A percentile compares a stretch with the other conserved stretches of the same genome.
phyloP scores from a whole-genome alignment of 495 filamentous ascomycete species.

The Lepidopterella palustris region DNA sequence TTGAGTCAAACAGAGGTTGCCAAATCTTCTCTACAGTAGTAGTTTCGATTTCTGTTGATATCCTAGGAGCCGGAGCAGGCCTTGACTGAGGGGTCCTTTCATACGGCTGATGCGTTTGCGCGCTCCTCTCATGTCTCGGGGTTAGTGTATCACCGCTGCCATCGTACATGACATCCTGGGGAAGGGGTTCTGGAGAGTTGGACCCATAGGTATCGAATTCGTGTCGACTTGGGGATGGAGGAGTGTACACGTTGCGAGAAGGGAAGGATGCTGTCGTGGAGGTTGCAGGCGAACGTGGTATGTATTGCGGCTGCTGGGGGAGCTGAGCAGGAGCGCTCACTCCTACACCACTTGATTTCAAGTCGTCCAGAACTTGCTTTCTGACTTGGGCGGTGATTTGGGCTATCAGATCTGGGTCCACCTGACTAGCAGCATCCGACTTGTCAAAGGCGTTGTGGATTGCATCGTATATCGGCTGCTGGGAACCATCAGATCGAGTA shows the following conservation, averaged over 20 bases:
- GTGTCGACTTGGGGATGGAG: conserved; percentile 33
- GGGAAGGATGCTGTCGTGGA: conserved; percentile 29
- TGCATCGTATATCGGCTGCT: conserved; percentile 36
- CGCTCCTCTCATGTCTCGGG: conserved; percentile 37
- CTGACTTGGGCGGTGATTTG: conserved; percentile 36
- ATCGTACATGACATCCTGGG: conserved; percentile 19
- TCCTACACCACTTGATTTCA: conserved; percentile 21
- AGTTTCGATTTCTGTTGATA: conserved; percentile 46
- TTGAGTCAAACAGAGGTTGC: conserved; percentile 67
- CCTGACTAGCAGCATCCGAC: conserved; percentile 30
- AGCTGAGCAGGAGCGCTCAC: conserved; percentile 13
- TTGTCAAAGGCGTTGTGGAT: conserved; percentile 37
- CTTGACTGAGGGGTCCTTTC: conserved; percentile 31
- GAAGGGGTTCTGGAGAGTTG: conserved; percentile 22
- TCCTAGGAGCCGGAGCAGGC: conserved; percentile 42
- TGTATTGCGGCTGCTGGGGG: conserved; percentile 19
- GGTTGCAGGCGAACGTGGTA: conserved; percentile 20
- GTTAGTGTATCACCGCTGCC: conserved; percentile 41
- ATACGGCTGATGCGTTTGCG: conserved; percentile 10
- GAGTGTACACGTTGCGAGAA: conserved; percentile 39
- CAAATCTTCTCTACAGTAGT: conserved; percentile 65
- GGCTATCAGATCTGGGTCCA: conserved; percentile 34
- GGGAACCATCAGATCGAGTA: conserved; percentile 24
- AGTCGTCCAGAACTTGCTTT: conserved; percentile 33
- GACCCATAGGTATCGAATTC: conserved; percentile 25